These are phyloP conservation scores for Xerocomus cyaneibrunnescens DNA, from an alignment of 1,284 basidiomycete species.

Conservation along the genomic window DNA sequence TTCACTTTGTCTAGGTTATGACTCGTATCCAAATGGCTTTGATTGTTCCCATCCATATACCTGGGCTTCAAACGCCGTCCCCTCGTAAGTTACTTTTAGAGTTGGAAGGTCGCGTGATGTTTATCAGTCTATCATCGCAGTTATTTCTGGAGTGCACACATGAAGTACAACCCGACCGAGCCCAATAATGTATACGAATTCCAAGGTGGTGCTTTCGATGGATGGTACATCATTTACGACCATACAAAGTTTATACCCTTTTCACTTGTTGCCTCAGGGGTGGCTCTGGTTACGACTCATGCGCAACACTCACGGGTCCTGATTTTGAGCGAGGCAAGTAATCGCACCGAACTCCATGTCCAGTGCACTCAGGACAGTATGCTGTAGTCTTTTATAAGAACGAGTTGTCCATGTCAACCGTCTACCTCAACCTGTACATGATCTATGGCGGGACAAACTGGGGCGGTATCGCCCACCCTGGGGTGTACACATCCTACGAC, in stretches of 20 bases:
- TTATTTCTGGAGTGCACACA: constrained; percentile 34
- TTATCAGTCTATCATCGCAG: constrained; percentile 6
- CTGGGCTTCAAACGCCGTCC: constrained; percentile 47
- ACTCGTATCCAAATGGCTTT: constrained; percentile 57
- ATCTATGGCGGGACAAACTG: constrained; percentile 52
- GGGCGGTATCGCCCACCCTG: constrained; percentile 48
- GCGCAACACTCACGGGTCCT: constrained; percentile 24
- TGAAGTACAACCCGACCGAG: constrained; percentile 38
- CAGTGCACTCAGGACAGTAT: background rate
- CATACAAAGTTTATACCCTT: background rate
- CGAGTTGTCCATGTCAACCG: constrained; percentile 46
- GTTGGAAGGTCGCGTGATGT: background rate
- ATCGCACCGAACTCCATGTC: background rate
- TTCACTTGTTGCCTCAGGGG: constrained; percentile 19
- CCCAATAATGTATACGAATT: constrained; percentile 48
- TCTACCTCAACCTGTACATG: constrained; percentile 50
- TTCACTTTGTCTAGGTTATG: constrained; percentile 35
- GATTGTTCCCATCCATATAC: constrained; percentile 51
- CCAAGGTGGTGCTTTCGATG: constrained; percentile 53
- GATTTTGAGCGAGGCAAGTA: constrained; percentile 27
- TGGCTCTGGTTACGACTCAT: constrained; percentile 21
- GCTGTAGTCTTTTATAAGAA: constrained; percentile 51
- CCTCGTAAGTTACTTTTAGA: constrained; percentile 18
- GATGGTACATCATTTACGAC: constrained; percentile 39
- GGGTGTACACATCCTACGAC: constrained; percentile 51